These are phyloP conservation scores for Haplosporangium gracile DNA, from an alignment of 192 early-diverging fungal genomes.

Conservation along the genomic window DNA sequence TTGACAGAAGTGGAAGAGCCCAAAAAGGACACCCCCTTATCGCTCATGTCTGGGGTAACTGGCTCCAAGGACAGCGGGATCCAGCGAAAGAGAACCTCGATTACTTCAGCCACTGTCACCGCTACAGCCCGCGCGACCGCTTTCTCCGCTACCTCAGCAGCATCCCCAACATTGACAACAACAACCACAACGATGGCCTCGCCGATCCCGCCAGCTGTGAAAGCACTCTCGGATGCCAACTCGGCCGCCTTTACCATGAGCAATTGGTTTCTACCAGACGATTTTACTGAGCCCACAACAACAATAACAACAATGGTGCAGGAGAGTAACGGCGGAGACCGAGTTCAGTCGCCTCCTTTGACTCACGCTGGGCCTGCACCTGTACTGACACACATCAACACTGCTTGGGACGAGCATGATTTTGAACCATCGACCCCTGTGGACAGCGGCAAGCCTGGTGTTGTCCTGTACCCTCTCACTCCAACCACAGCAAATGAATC, in stretches of 20 bases:
- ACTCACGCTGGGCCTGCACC: conserved; percentile 6
- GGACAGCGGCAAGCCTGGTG: not conserved
- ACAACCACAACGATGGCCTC: not conserved
- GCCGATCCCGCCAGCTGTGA: not conserved
- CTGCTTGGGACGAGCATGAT: not conserved
- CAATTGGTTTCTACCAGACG: conserved; percentile 44
- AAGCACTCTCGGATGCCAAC: not conserved
- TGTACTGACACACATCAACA: conserved; percentile 9
- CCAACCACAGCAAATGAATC: not conserved
- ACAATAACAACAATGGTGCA: not conserved
- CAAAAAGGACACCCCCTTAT: not conserved
- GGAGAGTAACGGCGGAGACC: not conserved
- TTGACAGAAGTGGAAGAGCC: conserved; percentile 26
- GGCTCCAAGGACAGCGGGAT: not conserved
- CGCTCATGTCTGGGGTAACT: not conserved
- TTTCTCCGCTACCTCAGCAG: conserved; percentile 11
- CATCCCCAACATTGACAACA: not conserved
- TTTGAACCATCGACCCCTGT: not conserved
- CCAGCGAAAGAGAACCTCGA: not conserved
- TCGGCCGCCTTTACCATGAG: conserved; percentile 44
- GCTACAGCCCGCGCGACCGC: not conserved
- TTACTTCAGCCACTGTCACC: not conserved
- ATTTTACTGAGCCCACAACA: conserved; percentile 10
- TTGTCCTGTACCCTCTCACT: not conserved
- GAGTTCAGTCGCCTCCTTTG: not conserved